phyloP scores from a whole-genome alignment of 495 filamentous ascomycete genomes.

The Daldinia concentrica region DNA sequence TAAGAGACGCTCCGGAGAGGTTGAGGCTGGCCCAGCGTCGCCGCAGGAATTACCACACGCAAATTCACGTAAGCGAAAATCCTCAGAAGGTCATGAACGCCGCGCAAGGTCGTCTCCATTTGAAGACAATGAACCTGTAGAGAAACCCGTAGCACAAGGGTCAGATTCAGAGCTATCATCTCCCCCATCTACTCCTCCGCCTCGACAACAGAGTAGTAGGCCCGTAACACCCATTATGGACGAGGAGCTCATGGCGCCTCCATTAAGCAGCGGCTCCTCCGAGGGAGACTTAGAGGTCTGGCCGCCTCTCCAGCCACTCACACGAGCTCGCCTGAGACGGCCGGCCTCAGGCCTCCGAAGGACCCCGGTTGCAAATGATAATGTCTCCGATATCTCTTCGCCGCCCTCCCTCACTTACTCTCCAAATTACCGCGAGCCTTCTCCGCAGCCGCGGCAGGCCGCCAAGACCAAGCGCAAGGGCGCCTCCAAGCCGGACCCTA shows the following conservation, averaged over 20 bases:
- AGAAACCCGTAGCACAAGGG: slow-evolving; percentile 39
- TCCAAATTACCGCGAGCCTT: slow-evolving; percentile 53
- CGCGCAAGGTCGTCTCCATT: slow-evolving; percentile 42
- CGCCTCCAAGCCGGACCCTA: slow-evolving; percentile 33
- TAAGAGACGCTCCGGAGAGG: slow-evolving; percentile 46
- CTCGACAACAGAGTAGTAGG: slow-evolving; percentile 22
- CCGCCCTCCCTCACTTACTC: slow-evolving; percentile 62
- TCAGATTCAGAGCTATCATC: slow-evolving; percentile 44
- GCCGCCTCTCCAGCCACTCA: slow-evolving; percentile 53
- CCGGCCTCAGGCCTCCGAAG: slow-evolving; percentile 33
- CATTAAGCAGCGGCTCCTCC: slow-evolving; percentile 55
- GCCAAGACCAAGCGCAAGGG: slow-evolving; percentile 37
- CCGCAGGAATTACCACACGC: slow-evolving; percentile 37
- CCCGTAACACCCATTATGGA: slow-evolving; percentile 43
- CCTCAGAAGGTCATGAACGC: slow-evolving; percentile 50
- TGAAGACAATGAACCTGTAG: slow-evolving; percentile 43
- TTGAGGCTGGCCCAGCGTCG: slow-evolving; percentile 13
- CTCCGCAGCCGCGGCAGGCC: slow-evolving; percentile 38
- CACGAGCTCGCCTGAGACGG: slow-evolving; percentile 44
- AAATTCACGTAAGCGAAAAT: slow-evolving; percentile 59
- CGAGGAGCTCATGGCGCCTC: slow-evolving; percentile 57
- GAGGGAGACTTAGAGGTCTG: slow-evolving; percentile 48
- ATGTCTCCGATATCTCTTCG: slow-evolving; percentile 56
- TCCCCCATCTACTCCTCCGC: slow-evolving; percentile 28
- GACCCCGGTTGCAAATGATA: slow-evolving; percentile 48